Evolutionary conservation across 306 rosid genomes (phyloP), one percentile per base, ranked within the genome.

Genomic region (Quercus gilva): DNA sequence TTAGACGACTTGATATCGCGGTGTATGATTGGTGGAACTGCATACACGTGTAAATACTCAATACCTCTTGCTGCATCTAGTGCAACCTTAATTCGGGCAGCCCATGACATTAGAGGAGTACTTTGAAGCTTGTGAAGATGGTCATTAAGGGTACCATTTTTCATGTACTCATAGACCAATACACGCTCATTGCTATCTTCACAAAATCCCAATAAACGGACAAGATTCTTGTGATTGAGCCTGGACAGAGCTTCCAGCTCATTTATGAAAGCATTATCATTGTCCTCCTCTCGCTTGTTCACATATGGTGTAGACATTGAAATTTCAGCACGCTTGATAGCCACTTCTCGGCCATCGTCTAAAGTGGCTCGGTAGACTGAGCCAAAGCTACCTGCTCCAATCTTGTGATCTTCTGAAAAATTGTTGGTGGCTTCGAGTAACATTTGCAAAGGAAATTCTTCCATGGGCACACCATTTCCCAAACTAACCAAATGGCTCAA

Each of bases 181-280:
- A 95, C 89, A 4, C 97, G 75, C 71, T 95, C 99, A 1, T 82
- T 83, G 9, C 9, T 56, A 76, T 93, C 97, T 37, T 91, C 97
- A 12, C 80, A 90, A 67, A 90, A 95, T 1, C 99, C 99, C 2
- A 87, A 19, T 41, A 95, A 70, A 1, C 86, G 80, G 7, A 95
- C 97, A 0, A 95, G 77, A 71, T 95, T 93, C 83, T 89, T 95
- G 76, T 95, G 99, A 91, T 93, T 89, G 79, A 95, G 90, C 23
- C 99, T 88, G 1, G 97, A 95, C 2, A 92, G 74, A 0, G 87
- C 81, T 33, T 95, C 96, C 0, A 95, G 96, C 73, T 95, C 99
- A 15, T 89, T 90, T 0, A 91, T 79, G 53, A 95, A 95, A 0
- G 97, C 97, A 6, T 58, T 76, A 86, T 95, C 96, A n/a, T 79